A percentile compares a stretch with the other conserved stretches of the same genome.
Evolutionary conservation across 805 yeast genomes (phyloP).

Genomic region (Kodamaea kaohsiungensis): DNA sequence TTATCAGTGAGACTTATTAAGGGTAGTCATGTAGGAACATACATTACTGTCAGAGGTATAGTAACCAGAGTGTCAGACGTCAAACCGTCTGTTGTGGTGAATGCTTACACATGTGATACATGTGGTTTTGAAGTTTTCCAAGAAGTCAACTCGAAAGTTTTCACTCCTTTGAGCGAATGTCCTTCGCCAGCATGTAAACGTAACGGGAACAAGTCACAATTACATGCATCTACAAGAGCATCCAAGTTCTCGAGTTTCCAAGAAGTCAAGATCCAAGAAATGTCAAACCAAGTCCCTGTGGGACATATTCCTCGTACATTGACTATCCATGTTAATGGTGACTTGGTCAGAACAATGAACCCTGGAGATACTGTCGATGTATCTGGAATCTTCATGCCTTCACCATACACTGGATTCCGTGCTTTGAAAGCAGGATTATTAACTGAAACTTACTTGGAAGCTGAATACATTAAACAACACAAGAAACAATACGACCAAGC

Average conservation of each 20-base stretch:
- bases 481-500: conserved; percentile 79
- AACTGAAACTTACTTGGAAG: conserved; percentile 91
- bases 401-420: conserved; percentile 93
- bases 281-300: conserved; percentile 95
- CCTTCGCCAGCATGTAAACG: conserved; percentile 75
- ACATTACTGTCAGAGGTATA: conserved; percentile 90
- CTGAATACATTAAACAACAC: conserved; percentile 82
- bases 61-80: conserved; percentile 96
- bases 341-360: conserved; percentile 77
- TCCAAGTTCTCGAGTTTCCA: conserved; percentile 94
- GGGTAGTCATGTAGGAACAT: conserved; percentile 80
- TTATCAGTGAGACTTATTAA: conserved; percentile 88
- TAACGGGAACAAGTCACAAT: conserved; percentile 83
- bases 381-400: conserved; percentile 88
- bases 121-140: conserved; percentile 97
- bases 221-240: conserved; percentile 92
- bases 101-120: conserved; percentile 95
- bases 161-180: conserved; percentile 87
- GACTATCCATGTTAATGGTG: conserved; percentile 87
- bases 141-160: conserved; percentile 82
- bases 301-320: conserved; percentile 95
- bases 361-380: conserved; percentile 97
- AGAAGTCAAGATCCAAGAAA: conserved; percentile 91
- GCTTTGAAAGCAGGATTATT: conserved; percentile 91
- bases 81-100: conserved; percentile 86